Evolutionary conservation across 352 stramenopile species (phyloP), one percentile per base, ranked within the genome.

Genomic region (Phytophthora cactorum): DNA sequence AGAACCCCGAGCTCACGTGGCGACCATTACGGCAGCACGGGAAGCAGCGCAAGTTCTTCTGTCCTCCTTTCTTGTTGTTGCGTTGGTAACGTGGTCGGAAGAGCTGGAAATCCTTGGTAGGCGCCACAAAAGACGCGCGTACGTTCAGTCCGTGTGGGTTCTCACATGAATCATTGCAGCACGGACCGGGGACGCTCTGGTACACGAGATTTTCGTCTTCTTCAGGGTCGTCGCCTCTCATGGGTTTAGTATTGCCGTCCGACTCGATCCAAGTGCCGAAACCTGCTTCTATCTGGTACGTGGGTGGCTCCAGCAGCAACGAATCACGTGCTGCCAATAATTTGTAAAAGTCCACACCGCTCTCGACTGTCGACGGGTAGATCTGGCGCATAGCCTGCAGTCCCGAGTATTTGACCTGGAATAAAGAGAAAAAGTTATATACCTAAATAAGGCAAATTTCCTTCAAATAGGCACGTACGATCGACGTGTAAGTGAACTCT

Each of bases 11-110:
- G 58, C 78, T 91, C 63, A 95, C 87, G 64, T 97, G 90, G 7
- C 86, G 79, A 0, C 79, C 83, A 38, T 93, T 88, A 27, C 88
- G 85, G 62, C 88, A 96, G 63, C 74, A 93, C 12, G 90, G 90
- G 52, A 97, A 97, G 59, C 90, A 96, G 6, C 90, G 87, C 31
- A 97, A 62, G 47, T 97, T 97, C 66, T 96, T 97, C 58, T 96
- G 89, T 2, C 88, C 88, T 39, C 89, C 88, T 54, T 95, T 94
- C 68, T 97, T 97, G 66, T 96, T 97, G 78, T 97, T 97, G 14
- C 88, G 86, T 60, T 96, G 90, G 71, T 97, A 97, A 3, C 83
- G 77, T 9, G 77, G 63, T 61, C 89, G 78, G 56, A 97, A 96
- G 36, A 94, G 78, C 66, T 90, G 79, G 47, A 92, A 92, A 54